Percentiles rank a stretch among this genome's conserved stretches.
phyloP scores from a whole-genome alignment of 2,329 filamentous ascomycete genomes.

The Diaporthe eres region DNA sequence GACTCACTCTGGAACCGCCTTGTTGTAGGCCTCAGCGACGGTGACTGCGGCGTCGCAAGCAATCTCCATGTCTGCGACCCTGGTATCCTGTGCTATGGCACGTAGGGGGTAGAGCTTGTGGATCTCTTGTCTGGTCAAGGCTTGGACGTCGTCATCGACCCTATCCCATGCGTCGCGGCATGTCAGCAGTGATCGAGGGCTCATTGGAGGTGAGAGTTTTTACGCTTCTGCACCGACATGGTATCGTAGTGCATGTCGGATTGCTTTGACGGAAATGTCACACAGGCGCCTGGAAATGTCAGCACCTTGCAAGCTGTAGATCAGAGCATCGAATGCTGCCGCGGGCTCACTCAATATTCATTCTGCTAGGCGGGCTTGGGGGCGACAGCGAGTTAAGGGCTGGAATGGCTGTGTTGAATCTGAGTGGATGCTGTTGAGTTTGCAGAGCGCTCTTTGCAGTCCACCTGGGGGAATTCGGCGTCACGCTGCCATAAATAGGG shows the following conservation, averaged over 20 bases:
- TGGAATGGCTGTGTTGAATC: not conserved
- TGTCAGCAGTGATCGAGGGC: not conserved
- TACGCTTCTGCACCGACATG: not conserved
- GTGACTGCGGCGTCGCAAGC: slow-evolving; percentile 29
- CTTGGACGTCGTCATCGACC: not conserved
- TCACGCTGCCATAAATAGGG: not conserved
- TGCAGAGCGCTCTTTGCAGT: too few species aligned
- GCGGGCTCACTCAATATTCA: slow-evolving; percentile 10
- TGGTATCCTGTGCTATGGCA: not conserved
- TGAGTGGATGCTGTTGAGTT: not conserved
- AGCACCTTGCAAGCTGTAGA: not conserved
- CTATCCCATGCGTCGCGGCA: fast-evolving
- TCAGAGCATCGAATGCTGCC: fast-evolving
- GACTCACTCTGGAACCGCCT: not conserved
- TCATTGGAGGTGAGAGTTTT: not conserved
- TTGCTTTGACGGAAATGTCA: not conserved
- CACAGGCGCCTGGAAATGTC: not conserved
- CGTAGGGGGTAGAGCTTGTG: slow-evolving; percentile 15
- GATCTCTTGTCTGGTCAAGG: not conserved
- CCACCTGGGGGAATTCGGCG: not conserved
- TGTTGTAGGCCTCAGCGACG: slow-evolving; percentile 21
- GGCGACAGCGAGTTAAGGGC: not conserved
- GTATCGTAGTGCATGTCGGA: not conserved
- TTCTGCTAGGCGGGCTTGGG: not conserved
- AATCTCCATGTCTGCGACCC: slow-evolving; percentile 30